Conservation (phyloP, 2,329 filamentous ascomycete genomes). For the Aspergillus felis region DNA sequence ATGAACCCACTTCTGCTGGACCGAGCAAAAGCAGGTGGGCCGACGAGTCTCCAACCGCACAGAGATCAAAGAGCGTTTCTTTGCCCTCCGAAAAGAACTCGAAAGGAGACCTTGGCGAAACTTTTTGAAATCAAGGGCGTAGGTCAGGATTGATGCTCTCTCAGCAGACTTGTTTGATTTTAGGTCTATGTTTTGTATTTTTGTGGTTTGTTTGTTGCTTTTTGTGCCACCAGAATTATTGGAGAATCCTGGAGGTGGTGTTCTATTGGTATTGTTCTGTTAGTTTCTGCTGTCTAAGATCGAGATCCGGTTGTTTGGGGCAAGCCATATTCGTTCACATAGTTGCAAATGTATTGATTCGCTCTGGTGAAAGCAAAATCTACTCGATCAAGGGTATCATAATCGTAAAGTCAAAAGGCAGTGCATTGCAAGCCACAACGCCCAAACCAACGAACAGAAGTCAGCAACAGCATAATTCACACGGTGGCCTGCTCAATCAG, state of each 20-base stretch:
- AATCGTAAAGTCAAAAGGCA: background rate
- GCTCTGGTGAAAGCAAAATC: background rate
- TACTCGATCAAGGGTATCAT: constrained; percentile 5
- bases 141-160: background rate
- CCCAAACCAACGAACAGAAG: background rate
- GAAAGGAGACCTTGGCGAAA: background rate
- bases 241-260: background rate
- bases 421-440: background rate
- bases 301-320: background rate
- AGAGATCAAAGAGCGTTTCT: background rate
- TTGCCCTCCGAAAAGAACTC: background rate
- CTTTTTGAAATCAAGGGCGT: background rate
- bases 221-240: background rate
- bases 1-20: too few relatives aligned
- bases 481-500: constrained; percentile 39
- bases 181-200: background rate
- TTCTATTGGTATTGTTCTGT: background rate
- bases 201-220: background rate
- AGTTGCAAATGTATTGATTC: background rate
- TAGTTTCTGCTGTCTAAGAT: background rate
- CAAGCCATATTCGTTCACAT: background rate
- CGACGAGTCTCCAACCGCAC: background rate
- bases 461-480: constrained; percentile 5
- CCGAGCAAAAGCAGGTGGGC: background rate
- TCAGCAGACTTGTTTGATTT: background rate